Percentiles rank a stretch among this genome's conserved stretches.
Evolutionary conservation across 495 filamentous ascomycete genomes (phyloP).

Genomic region (Cairneyella variabilis): DNA sequence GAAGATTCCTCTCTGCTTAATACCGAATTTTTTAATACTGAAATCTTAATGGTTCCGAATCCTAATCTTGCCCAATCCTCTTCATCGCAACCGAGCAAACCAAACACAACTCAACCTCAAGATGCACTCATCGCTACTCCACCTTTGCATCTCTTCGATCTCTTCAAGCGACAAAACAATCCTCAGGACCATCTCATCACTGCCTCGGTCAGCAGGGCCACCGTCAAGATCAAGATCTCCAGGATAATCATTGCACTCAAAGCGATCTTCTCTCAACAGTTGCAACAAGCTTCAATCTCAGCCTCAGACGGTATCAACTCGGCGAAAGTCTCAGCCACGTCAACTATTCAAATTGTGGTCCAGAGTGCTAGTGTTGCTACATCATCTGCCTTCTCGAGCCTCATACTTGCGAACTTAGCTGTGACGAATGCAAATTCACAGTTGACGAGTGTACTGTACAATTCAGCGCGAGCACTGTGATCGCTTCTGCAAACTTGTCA

Average conservation of each 20-base stretch:
- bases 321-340: conserved; percentile 1
- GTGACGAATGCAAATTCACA: conserved; percentile 5
- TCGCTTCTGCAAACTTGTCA: too few species aligned
- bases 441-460: background rate
- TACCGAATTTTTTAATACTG: background rate
- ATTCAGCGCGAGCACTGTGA: background rate
- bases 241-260: conserved; percentile 12
- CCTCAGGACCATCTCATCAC: conserved; percentile 14
- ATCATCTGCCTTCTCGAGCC: conserved; percentile 6
- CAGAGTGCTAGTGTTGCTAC: conserved; percentile 11
- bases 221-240: conserved; percentile 10
- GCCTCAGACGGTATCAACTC: conserved; percentile 15
- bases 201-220: conserved; percentile 8
- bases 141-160: background rate
- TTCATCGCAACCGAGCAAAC: background rate
- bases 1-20: background rate
- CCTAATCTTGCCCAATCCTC: background rate
- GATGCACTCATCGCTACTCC: conserved; percentile 8
- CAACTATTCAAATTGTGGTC: conserved; percentile 1
- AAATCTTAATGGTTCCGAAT: conserved; percentile 3
- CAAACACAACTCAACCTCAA: background rate
- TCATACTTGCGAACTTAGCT: conserved; percentile 7
- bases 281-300: conserved; percentile 10
- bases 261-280: conserved; percentile 13
- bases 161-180: conserved; percentile 8